Percentiles rank a stretch among this genome's conserved stretches.
Evolutionary conservation across 163 green algal genomes (phyloP).

Genomic region (Prototheca wickerhamii): DNA sequence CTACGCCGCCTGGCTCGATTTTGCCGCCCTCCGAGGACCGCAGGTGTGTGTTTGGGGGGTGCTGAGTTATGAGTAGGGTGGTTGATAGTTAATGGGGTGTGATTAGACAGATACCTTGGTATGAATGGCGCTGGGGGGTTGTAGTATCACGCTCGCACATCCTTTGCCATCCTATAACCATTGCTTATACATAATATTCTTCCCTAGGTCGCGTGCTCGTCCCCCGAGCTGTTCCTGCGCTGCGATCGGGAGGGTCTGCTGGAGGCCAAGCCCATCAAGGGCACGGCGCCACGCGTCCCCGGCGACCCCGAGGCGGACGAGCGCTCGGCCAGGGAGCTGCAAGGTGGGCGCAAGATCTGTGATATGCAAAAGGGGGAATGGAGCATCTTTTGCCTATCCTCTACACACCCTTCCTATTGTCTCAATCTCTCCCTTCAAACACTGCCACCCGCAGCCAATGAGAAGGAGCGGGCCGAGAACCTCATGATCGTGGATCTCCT

Average conservation of each 20-base stretch:
- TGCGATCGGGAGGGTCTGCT: slow-evolving; percentile 55
- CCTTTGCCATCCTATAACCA: no score
- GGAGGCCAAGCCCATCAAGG: slow-evolving; percentile 97
- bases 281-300: slow-evolving; percentile 48
- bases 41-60: slow-evolving; percentile 4
- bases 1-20: slow-evolving; percentile 79
- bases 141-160: no score
- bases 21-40: slow-evolving; percentile 26
- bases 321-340: slow-evolving; percentile 41
- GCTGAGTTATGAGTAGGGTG: no score
- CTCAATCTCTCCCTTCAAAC: not conserved
- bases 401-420: not conserved
- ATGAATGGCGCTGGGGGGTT: no score
- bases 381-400: not conserved
- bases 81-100: no score
- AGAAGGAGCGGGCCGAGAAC: slow-evolving; percentile 96
- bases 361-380: not conserved
- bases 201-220: slow-evolving; percentile 82
- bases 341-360: slow-evolving; percentile 29
- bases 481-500: slow-evolving; percentile 99
- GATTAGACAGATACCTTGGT: no score
- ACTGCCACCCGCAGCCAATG: slow-evolving; percentile 44
- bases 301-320: slow-evolving; percentile 44
- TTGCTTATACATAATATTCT: no score
- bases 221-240: slow-evolving; percentile 89